phyloP scores from a whole-genome alignment of 2,329 filamentous ascomycete species.

The Lachnellula subtilissima region DNA sequence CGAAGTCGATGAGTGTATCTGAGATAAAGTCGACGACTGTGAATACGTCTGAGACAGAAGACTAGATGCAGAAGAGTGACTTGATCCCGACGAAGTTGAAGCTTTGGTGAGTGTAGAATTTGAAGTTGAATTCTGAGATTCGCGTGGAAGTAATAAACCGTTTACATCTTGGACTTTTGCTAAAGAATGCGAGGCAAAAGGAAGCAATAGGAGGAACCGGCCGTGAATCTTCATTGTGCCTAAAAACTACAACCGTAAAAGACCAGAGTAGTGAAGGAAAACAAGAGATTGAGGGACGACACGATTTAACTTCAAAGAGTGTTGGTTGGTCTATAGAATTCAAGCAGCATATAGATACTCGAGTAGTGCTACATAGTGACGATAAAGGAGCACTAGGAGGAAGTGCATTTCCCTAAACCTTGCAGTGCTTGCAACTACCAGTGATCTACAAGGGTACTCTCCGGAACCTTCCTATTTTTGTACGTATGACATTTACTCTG shows the following conservation, averaged over 20 bases:
- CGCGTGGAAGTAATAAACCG: not conserved
- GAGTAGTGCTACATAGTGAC: too few relatives aligned
- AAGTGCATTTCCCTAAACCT: too few relatives aligned
- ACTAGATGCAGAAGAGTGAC: conserved; percentile 5
- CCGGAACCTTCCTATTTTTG: too few relatives aligned
- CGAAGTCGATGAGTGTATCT: too few relatives aligned
- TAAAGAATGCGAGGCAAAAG: not conserved
- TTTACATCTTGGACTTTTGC: not conserved
- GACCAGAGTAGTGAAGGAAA: not conserved
- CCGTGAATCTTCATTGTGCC: not conserved
- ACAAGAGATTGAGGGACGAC: not conserved
- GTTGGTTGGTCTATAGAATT: too few relatives aligned
- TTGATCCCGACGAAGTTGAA: not conserved
- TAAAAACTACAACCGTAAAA: not conserved
- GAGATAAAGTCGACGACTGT: not conserved
- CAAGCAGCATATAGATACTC: too few relatives aligned
- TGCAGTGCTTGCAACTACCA: too few relatives aligned
- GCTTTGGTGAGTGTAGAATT: not conserved
- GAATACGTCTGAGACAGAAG: not conserved
- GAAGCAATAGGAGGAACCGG: not conserved
- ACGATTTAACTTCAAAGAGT: not conserved
- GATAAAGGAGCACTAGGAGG: too few relatives aligned
- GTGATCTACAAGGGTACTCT: too few relatives aligned
- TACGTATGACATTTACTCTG: too few relatives aligned
- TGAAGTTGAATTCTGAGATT: not conserved